Percentiles rank a stretch among this genome's conserved stretches.
These are phyloP conservation scores for Aspergillus incahuasiensis DNA, from an alignment of 495 filamentous ascomycete species.

Conservation along the genomic window DNA sequence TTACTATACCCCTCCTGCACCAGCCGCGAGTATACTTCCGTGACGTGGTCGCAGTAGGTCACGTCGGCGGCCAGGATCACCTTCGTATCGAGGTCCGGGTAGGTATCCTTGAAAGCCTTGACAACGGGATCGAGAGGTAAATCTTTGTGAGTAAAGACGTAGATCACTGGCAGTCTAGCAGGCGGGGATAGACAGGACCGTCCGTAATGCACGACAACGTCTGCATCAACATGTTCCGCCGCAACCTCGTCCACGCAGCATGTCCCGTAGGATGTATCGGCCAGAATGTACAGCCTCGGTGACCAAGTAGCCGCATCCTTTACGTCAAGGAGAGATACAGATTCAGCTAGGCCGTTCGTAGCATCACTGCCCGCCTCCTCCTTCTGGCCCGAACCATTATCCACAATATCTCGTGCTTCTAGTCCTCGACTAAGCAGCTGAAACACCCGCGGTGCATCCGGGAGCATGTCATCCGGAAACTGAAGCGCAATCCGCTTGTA, in stretches of 20 bases:
- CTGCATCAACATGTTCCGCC: constrained; percentile 86
- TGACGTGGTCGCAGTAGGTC: constrained; percentile 70
- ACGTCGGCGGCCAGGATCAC: constrained; percentile 87
- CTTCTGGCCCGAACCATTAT: constrained; percentile 10
- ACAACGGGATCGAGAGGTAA: constrained; percentile 56
- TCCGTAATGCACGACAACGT: constrained; percentile 93
- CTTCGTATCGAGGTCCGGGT: constrained; percentile 56
- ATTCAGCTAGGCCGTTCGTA: constrained; percentile 19
- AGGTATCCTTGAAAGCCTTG: constrained; percentile 62
- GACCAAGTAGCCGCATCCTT: constrained; percentile 26
- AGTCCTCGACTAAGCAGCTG: constrained; percentile 61
- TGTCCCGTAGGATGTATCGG: constrained; percentile 92
- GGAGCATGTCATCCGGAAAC: constrained; percentile 88
- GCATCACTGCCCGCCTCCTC: constrained; percentile 2
- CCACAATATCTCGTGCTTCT: constrained; percentile 26
- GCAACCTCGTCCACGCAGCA: constrained; percentile 98
- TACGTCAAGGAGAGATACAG: constrained; percentile 30
- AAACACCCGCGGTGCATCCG: constrained; percentile 79
- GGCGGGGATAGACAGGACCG: constrained; percentile 89
- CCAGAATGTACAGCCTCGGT: constrained; percentile 75
- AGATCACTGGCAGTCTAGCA: constrained; percentile 80
- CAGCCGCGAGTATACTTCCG: constrained; percentile 46
- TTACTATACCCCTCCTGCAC: constrained; percentile 60
- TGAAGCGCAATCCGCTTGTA: constrained; percentile 83
- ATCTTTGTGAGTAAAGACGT: constrained; percentile 75